Evolutionary conservation across 75 land plant species (phyloP).

Genomic region (Larix kaempferi): DNA sequence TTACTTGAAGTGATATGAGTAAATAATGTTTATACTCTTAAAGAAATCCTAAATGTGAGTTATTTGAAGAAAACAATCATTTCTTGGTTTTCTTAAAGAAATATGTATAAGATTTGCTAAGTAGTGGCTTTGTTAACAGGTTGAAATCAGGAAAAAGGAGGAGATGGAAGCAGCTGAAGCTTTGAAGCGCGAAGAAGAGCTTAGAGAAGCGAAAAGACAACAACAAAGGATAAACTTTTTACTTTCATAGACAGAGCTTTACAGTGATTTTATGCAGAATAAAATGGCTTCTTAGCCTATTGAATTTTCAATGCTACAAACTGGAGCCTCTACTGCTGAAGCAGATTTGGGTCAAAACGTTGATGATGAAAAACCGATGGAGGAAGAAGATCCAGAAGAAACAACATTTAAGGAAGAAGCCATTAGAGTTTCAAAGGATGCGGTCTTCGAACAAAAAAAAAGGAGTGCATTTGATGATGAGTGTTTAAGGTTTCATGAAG

Average conservation of each 20-base stretch:
- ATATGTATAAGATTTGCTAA: too few relatives aligned
- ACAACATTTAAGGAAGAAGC: constrained; percentile 77
- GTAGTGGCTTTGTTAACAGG: constrained; percentile 35
- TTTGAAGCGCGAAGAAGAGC: constrained; percentile 91
- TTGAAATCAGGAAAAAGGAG: constrained; percentile 83
- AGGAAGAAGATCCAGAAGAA: constrained; percentile 82
- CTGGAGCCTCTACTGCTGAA: constrained; percentile 19
- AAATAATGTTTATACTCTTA: too few relatives aligned
- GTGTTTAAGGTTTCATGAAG: constrained; percentile 66
- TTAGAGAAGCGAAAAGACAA: constrained; percentile 88
- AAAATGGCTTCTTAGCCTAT: constrained; percentile 50
- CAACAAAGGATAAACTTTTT: constrained; percentile 92
- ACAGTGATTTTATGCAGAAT: constrained; percentile 97
- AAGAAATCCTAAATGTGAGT: too few relatives aligned
- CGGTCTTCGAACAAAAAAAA: constrained; percentile 60
- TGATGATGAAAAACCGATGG: constrained; percentile 23
- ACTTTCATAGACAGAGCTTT: constrained; percentile 88
- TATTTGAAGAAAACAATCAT: too few relatives aligned
- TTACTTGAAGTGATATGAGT: too few relatives aligned
- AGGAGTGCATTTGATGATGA: constrained; percentile 84
- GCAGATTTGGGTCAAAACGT: constrained; percentile 8
- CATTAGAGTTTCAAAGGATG: constrained; percentile 65
- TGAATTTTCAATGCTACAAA: constrained; percentile 18
- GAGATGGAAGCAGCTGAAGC: constrained; percentile 99
- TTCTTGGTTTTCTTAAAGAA: too few relatives aligned